Conservation (phyloP, 2,329 filamentous ascomycete genomes). For the Setomelanomma holmii region DNA sequence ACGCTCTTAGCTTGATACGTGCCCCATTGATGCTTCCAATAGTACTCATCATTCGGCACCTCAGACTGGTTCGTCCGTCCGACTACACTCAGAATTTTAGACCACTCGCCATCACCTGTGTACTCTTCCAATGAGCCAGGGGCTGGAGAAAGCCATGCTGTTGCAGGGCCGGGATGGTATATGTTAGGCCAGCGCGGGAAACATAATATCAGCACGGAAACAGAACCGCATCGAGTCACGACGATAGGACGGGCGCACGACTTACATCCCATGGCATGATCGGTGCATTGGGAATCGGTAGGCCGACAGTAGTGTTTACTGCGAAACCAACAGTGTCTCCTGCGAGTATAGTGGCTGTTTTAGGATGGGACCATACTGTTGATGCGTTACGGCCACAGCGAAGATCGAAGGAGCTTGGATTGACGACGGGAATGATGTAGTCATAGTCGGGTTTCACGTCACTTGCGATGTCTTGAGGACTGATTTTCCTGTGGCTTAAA, state of each 20-base stretch:
- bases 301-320: constrained; percentile 11
- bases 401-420: constrained; percentile 11
- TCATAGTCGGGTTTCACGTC: constrained; percentile 9
- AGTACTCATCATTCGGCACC: constrained; percentile 14
- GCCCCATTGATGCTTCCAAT: constrained; percentile 23
- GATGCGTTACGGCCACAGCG: constrained; percentile 18
- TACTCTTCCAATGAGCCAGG: background rate
- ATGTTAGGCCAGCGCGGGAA: constrained; percentile 16
- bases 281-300: constrained; percentile 6
- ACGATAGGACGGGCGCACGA: background rate
- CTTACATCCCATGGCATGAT: constrained; percentile 19
- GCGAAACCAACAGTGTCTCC: constrained; percentile 22
- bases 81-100: constrained; percentile 19
- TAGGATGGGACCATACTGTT: constrained; percentile 13
- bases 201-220: too few relatives aligned
- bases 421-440: constrained; percentile 11
- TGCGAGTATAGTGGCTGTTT: constrained; percentile 15
- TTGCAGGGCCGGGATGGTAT: constrained; percentile 17
- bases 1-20: constrained; percentile 19
- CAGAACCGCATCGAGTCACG: too few relatives aligned
- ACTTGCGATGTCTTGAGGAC: constrained; percentile 1
- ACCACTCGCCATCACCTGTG: constrained; percentile 16
- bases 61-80: constrained; percentile 13
- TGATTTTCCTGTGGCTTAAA: constrained; percentile 8
- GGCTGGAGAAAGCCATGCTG: constrained; percentile 11